phyloP scores from a whole-genome alignment of 768 basidiomycete species.

The Boletus speciosus region DNA sequence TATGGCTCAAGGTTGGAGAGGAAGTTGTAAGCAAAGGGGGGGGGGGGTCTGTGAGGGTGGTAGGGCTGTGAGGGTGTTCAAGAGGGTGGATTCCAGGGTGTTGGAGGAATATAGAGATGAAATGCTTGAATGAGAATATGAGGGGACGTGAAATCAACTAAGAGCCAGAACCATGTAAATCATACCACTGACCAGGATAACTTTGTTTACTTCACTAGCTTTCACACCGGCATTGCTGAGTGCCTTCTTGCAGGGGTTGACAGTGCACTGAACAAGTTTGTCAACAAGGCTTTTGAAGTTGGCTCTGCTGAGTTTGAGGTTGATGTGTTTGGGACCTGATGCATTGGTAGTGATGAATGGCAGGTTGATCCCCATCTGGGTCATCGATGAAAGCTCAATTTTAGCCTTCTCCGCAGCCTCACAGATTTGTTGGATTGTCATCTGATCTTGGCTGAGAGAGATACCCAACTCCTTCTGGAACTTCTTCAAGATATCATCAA shows the following conservation, averaged over 20 bases:
- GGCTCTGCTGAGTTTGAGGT: conserved; percentile 81
- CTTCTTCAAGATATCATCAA: conserved; percentile 79
- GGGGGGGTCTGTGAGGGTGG: too few relatives aligned
- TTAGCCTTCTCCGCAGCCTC: conserved; percentile 99
- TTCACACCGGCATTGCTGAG: conserved; percentile 91
- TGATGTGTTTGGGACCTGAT: conserved; percentile 95
- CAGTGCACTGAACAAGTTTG: conserved; percentile 79
- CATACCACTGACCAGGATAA: conserved; percentile 99
- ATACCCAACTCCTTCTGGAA: conserved; percentile 93
- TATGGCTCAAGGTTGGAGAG: too few relatives aligned
- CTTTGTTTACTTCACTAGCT: conserved; percentile 89
- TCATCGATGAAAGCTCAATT: conserved; percentile 92
- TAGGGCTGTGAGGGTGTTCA: too few relatives aligned
- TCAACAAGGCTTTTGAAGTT: conserved; percentile 87
- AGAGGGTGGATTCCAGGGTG: too few relatives aligned
- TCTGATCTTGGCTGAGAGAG: conserved; percentile 79
- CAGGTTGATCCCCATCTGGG: conserved; percentile 94
- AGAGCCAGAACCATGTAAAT: conserved; percentile 63
- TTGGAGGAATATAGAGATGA: too few relatives aligned
- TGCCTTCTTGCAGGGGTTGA: conserved; percentile 98
- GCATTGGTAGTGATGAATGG: conserved; percentile 98
- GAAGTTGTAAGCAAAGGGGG: too few relatives aligned
- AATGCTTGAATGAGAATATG: too few relatives aligned
- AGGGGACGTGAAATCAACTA: too few relatives aligned
- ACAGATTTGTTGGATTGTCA: conserved; percentile 98